Conservation (phyloP, 2,329 filamentous ascomycete species). For the Aphanoascus verrucosus region DNA sequence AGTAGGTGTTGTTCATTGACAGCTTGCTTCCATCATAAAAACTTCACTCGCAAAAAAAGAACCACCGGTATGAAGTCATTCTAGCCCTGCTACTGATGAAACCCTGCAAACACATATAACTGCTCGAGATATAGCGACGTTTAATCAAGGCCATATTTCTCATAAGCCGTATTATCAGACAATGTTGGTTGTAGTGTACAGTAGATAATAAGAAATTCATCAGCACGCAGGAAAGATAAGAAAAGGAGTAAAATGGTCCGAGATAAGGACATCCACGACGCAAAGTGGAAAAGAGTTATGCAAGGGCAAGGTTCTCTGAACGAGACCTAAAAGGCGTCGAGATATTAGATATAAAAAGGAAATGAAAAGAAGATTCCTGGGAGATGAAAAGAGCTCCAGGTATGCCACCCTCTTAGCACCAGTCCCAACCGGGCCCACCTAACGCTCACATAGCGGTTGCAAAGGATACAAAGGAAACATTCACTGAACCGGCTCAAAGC, state of each 20-base stretch:
- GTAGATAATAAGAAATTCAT: not conserved
- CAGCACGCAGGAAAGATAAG: slow-evolving; percentile 5
- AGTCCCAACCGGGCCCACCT: not conserved
- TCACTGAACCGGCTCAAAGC: slow-evolving; percentile 15
- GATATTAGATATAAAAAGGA: not conserved
- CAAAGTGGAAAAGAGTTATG: slow-evolving; percentile 4
- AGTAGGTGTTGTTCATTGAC: too few relatives aligned
- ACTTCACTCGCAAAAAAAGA: too few relatives aligned
- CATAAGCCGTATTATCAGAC: too few relatives aligned
- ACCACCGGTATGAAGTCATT: too few relatives aligned
- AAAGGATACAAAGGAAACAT: slow-evolving; percentile 10
- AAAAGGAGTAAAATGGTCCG: slow-evolving; percentile 18
- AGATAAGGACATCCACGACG: slow-evolving; percentile 5
- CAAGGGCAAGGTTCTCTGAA: not conserved
- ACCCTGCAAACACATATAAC: too few relatives aligned
- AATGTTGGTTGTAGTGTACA: not conserved
- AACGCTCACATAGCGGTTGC: slow-evolving; percentile 8
- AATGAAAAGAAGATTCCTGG: not conserved
- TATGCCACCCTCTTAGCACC: slow-evolving; percentile 1
- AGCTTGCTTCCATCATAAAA: too few relatives aligned
- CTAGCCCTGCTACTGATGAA: too few relatives aligned
- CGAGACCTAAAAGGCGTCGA: not conserved
- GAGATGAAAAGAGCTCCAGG: not conserved
- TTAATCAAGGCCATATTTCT: too few relatives aligned
- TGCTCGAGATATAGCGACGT: slow-evolving; percentile 13